These are phyloP conservation scores for Choricystis sp. DNA, from an alignment of 139 green algal species.

Conservation along the genomic window DNA sequence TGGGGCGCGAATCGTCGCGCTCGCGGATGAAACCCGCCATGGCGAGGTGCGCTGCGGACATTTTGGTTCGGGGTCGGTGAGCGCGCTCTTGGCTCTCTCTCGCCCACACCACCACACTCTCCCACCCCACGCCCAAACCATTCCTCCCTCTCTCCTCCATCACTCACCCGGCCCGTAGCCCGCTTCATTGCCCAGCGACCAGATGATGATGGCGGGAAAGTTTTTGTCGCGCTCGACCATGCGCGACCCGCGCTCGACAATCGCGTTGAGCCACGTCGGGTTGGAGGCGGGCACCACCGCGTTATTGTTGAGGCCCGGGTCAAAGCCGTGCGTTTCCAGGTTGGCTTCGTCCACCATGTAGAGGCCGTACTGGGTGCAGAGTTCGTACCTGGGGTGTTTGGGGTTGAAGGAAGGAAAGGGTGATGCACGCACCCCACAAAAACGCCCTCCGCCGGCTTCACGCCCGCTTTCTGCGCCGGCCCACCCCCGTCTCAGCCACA, in stretches of 20 bases:
- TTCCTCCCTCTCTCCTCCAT: neutral
- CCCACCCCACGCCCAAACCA: neutral
- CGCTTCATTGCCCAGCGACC: slow-evolving; percentile 90
- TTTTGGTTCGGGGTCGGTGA: neutral
- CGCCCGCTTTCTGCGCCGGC: too few species aligned
- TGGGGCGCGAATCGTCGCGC: slow-evolving; percentile 31
- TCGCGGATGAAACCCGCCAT: slow-evolving; percentile 37
- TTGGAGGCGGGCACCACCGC: slow-evolving; percentile 43
- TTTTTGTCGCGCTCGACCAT: slow-evolving; percentile 89
- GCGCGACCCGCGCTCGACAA: slow-evolving; percentile 48
- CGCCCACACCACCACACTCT: neutral
- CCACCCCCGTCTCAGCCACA: too few species aligned
- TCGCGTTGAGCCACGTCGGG: slow-evolving; percentile 45
- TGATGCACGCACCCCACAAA: too few species aligned
- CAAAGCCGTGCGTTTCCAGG: slow-evolving; percentile 94
- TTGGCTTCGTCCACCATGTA: slow-evolving; percentile 95
- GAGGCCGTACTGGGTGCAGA: slow-evolving; percentile 70
- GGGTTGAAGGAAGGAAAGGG: neutral
- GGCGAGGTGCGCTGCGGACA: slow-evolving; percentile 30
- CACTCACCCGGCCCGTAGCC: slow-evolving; percentile 41
- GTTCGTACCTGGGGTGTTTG: slow-evolving; percentile 49
- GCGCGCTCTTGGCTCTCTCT: neutral
- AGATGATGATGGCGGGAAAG: slow-evolving; percentile 70
- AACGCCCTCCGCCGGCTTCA: too few species aligned
- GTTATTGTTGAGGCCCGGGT: slow-evolving; percentile 54